Evolutionary conservation across 768 basidiomycete genomes (phyloP), one percentile per base, ranked within the genome.

Genomic region (Russula brevipes): DNA sequence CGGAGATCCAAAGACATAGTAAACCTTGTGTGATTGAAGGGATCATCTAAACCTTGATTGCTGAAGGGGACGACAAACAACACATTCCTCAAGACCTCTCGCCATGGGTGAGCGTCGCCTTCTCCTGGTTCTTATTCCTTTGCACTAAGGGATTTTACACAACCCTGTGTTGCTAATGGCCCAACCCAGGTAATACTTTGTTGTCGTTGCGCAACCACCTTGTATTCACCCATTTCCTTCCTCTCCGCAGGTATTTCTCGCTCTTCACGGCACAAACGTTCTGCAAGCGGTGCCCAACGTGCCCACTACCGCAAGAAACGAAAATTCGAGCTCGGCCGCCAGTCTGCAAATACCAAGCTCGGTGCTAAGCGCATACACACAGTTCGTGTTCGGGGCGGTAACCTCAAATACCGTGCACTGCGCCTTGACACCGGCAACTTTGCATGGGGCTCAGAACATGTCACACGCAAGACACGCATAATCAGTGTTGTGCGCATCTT

Each of bases 271-370:
- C 94, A 98, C 85, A 98, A 98, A 81, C 93, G 95, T 75, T 90
- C 94, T 69, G 88, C 85, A 71, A 88, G 93, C 54, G 96, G 92
- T 72, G 92, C 90, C 64, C 90, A 94, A 78, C 88, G 90, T 72
- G 86, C 94, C 71, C 86, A 89, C 80, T 96, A 94, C 82, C 93
- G 96, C 84, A 99, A 99, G 86, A 99, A 98, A 92, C 88, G 97
- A 88, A 98, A 98, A 82, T 98, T 98, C 80, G 97, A 99, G 84
- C 87, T 98, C 72, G 97, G 96, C 75, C 94, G 97, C 75, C 97
- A 98, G 76, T 82, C 97, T 62, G 97, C 97, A 70, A 94, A 81
- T 84, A 99, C 97, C 74, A 98, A 92, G 82, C 87, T 99, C 68
- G 95, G 97, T 55, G 73, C 88, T 59, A 98, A 98, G 82, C 91